phyloP scores from a whole-genome alignment of 2,329 filamentous ascomycete species.

The Penicillium sp. region DNA sequence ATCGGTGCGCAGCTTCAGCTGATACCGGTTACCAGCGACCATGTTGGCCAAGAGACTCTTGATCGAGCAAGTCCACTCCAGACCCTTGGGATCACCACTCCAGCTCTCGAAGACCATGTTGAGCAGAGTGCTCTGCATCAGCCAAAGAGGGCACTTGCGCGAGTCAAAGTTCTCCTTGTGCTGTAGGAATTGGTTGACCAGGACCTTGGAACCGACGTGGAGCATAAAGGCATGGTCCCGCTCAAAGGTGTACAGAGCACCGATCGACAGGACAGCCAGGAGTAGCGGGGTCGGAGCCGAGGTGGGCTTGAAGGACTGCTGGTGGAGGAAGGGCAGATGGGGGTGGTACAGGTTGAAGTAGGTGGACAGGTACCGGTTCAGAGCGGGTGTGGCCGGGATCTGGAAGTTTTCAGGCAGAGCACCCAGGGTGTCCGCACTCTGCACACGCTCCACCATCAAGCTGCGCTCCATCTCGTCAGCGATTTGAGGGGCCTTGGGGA shows the following conservation, averaged over 20 bases:
- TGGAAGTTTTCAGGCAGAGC: conserved; percentile 88
- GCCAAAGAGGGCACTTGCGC: conserved; percentile 95
- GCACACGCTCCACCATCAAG: conserved; percentile 84
- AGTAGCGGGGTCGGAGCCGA: conserved; percentile 81
- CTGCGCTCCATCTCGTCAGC: conserved; percentile 83
- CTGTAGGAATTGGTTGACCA: conserved; percentile 95
- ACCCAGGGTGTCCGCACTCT: conserved; percentile 77
- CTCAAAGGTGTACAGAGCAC: conserved; percentile 94
- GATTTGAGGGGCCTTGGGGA: conserved; percentile 78
- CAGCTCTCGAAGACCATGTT: conserved; percentile 99
- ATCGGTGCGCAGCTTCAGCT: conserved; percentile 90
- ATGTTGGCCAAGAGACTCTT: conserved; percentile 98
- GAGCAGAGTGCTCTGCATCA: conserved; percentile 93
- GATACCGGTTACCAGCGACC: conserved; percentile 96
- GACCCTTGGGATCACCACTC: conserved; percentile 95
- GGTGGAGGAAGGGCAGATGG: conserved; percentile 93
- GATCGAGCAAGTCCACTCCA: conserved; percentile 99
- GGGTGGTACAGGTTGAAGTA: conserved; percentile 98
- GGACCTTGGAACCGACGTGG: conserved; percentile 95
- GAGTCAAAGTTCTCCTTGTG: conserved; percentile 99
- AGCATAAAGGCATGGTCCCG: conserved; percentile 96
- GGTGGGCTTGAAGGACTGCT: conserved; percentile 84
- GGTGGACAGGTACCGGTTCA: conserved; percentile 92
- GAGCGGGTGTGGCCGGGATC: conserved; percentile 75
- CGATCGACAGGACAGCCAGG: conserved; percentile 90